Conservation (phyloP, 768 basidiomycete genomes). For the Tubosaeta sp. region DNA sequence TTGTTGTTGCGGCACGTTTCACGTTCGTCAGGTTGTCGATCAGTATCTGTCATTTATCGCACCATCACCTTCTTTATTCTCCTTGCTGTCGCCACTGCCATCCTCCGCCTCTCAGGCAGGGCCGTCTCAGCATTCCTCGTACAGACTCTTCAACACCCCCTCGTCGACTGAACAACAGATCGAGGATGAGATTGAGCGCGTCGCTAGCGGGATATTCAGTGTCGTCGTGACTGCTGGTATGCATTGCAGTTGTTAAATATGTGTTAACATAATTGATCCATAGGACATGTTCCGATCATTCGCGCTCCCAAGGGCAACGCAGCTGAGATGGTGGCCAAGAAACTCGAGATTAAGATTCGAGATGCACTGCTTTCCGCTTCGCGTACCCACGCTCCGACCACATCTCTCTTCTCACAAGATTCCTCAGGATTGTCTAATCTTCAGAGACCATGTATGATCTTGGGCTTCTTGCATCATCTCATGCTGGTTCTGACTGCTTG, state of each 20-base stretch:
- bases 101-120: slow-evolving; percentile 33
- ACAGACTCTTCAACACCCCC: slow-evolving; percentile 87
- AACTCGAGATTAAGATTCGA: slow-evolving; percentile 86
- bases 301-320: slow-evolving; percentile 94
- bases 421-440: slow-evolving; percentile 79
- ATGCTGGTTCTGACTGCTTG: slow-evolving; percentile 6
- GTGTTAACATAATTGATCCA: background rate
- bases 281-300: slow-evolving; percentile 91
- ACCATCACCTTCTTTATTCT: slow-evolving; percentile 90
- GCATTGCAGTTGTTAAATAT: slow-evolving; percentile 15
- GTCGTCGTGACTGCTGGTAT: slow-evolving; percentile 83
- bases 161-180: slow-evolving; percentile 86
- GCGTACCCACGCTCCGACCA: slow-evolving; percentile 49
- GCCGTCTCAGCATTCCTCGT: slow-evolving; percentile 53
- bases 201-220: slow-evolving; percentile 88
- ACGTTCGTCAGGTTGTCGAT: slow-evolving; percentile 68
- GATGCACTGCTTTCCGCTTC: slow-evolving; percentile 75
- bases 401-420: slow-evolving; percentile 75
- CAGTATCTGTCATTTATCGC: slow-evolving; percentile 97
- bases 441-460: slow-evolving; percentile 74
- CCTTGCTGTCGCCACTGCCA: slow-evolving; percentile 64
- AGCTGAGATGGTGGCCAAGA: slow-evolving; percentile 98
- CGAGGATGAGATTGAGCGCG: slow-evolving; percentile 88
- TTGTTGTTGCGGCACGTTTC: background rate
- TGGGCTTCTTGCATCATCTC: background rate